Evolutionary conservation across 768 basidiomycete genomes (phyloP), one percentile per base, ranked within the genome.

Genomic region (Agrocybe chaxingu): DNA sequence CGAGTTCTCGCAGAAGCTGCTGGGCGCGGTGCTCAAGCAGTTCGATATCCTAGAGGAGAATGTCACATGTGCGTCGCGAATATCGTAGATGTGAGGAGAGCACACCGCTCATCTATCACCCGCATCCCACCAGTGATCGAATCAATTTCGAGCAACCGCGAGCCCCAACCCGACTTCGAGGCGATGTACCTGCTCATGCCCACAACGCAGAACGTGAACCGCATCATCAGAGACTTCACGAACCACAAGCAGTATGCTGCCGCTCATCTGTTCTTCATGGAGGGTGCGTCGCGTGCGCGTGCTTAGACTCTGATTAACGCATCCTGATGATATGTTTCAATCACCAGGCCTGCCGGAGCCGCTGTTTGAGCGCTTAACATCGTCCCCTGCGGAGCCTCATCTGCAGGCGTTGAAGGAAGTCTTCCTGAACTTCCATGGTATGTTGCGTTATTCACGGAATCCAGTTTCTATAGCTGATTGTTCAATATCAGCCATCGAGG

Each of bases 1-100:
- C 67, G 92, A 94, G 57, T 82, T 91, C 69, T 87, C 94, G 19
- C 87, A 94, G 68, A 83, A 79, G 64, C 71, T 98, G 47, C 69
- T 99, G 41, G 80, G 85, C 53, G 82, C 88, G 7, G 92, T 95
- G 3, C 77, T 98, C 59, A 93, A 92, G 70, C 87, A 92, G 64
- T 93, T 90, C 60, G 96, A 99, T 66, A 89, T 98, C 49, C 69
- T 98, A 49, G 87, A 93, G 66, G 92, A 97, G 76, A 95, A 95
- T 75, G 92, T 98, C 38, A 97, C 94, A 41, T 80, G 96, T 97
- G 72, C 65, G 92, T 76, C 45, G 42, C 45, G 36, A 12, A 24
- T 24, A 24, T 24, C 5, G 24, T 24, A 24, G 24, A 41, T 42
- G 33, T 29, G 12, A 13, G 9, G 39, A 39, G 19, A 42, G 36